Evolutionary conservation across 2,329 filamentous ascomycete genomes (phyloP).

Genomic region (Annulohypoxylon truncatum): DNA sequence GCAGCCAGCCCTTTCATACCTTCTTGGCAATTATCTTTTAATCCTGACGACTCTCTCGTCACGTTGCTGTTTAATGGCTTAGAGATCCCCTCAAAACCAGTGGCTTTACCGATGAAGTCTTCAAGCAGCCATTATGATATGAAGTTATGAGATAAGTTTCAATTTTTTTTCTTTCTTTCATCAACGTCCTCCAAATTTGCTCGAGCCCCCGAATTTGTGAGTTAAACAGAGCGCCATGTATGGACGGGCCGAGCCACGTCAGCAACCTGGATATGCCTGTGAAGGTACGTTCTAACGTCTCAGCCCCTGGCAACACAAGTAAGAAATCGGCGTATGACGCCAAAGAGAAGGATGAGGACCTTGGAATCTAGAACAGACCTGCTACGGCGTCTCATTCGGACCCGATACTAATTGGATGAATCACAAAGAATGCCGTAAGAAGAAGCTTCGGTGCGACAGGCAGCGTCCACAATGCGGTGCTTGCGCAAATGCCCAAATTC

Average conservation of each 20-base stretch:
- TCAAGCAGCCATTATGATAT: background rate
- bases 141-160: constrained; percentile 9
- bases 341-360: background rate
- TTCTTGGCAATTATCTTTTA: constrained; percentile 22
- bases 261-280: constrained; percentile 39
- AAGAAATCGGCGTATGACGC: background rate
- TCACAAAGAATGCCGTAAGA: constrained; percentile 36
- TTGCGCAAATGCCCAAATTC: constrained; percentile 35
- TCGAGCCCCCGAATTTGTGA: constrained; percentile 5
- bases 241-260: constrained; percentile 38
- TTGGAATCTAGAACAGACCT: constrained; percentile 1
- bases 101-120: background rate
- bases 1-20: background rate
- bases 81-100: background rate
- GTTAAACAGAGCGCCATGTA: constrained; percentile 29
- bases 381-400: background rate
- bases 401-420: constrained; percentile 20
- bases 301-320: constrained; percentile 29
- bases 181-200: constrained; percentile 5
- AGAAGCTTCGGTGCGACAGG: constrained; percentile 40
- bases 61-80: background rate
- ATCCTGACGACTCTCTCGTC: constrained; percentile 21
- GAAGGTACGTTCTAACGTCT: constrained; percentile 38
- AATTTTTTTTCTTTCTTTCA: background rate
- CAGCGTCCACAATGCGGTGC: constrained; percentile 39